Evolutionary conservation across 345 rosid species (phyloP), one percentile per base, ranked within the genome.

Genomic region (Gossypium raimondii): DNA sequence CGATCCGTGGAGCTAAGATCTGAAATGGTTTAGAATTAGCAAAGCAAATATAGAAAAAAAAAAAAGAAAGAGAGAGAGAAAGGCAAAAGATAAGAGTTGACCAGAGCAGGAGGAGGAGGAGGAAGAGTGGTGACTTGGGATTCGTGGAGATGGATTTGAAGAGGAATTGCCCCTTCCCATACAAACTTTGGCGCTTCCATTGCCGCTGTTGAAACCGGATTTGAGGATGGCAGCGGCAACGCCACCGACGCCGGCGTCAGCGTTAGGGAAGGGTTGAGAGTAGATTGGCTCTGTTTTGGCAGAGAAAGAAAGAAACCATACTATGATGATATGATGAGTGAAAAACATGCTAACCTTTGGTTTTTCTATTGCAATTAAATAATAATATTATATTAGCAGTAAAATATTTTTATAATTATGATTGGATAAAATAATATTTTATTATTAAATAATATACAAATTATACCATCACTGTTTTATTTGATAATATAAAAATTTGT

Each of bases 41-140:
- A 29, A 51, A 29, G 45, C 24, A 51, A 25, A 16, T 4, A 14
- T 7, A 14, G n/a, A 6, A 3, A 43, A 17, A 6, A 3, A 43
- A 17, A 22, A 20, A 12, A 11, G 44, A 13, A 8, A 44, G 12
- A 4, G 11, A 25, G 3, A 47, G 9, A 51, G 52, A 51, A 22
- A 20, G 29, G 22, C 16, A 14, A 11, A 59, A 3, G 20, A 18
- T 10, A 11, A 13, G 27, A 18, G 17, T 22, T 67, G 79, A 88
- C 93, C 62, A 86, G 84, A 69, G 93, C 88, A 25, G 98, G 92
- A 29, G 97, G 88, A 45, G 97, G 97, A 27, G 97, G 87, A 59
- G 97, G 97, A 60, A 88, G 88, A 67, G 94, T 86, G 67, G 98
- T 91, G 45, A 92, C 93, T 75, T 94, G 98, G 25, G 97, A 89